phyloP scores from a whole-genome alignment of 768 basidiomycete genomes.

The Naganishia vaughanmartiniae region DNA sequence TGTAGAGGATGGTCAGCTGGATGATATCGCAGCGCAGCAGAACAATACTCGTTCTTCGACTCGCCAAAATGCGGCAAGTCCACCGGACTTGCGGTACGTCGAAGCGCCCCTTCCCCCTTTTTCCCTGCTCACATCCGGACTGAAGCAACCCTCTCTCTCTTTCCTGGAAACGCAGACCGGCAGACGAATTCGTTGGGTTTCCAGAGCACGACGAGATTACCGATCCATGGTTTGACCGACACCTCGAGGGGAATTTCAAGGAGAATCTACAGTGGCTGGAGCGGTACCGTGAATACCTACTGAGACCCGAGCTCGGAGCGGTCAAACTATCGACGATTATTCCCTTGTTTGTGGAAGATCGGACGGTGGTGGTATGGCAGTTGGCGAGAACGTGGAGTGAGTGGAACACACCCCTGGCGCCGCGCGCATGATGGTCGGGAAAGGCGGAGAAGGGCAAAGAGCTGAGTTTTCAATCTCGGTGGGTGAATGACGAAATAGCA shows the following conservation, averaged over 20 bases:
- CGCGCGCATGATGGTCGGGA: too few species aligned
- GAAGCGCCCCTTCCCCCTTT: background rate
- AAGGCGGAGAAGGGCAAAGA: background rate
- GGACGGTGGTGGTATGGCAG: conserved; percentile 3
- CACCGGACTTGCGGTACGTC: background rate
- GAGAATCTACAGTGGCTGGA: conserved; percentile 11
- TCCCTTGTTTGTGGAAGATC: background rate
- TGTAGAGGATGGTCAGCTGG: background rate
- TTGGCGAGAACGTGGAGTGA: conserved; percentile 3
- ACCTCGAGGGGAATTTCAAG: background rate
- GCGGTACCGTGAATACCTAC: background rate
- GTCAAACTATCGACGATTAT: background rate
- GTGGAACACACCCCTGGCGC: background rate
- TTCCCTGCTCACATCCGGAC: background rate
- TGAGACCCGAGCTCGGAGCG: background rate
- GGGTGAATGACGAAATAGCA: background rate
- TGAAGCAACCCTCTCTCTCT: background rate
- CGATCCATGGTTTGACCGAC: conserved; percentile 1
- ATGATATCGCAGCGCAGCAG: background rate
- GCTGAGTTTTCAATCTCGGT: background rate
- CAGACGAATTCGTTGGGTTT: conserved; percentile 1
- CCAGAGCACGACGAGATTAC: background rate
- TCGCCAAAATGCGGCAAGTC: background rate
- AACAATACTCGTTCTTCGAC: background rate
- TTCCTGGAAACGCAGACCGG: background rate